These are phyloP conservation scores for Calonectria pseudoturangicola DNA, from an alignment of 2,329 filamentous ascomycete species.

Conservation along the genomic window DNA sequence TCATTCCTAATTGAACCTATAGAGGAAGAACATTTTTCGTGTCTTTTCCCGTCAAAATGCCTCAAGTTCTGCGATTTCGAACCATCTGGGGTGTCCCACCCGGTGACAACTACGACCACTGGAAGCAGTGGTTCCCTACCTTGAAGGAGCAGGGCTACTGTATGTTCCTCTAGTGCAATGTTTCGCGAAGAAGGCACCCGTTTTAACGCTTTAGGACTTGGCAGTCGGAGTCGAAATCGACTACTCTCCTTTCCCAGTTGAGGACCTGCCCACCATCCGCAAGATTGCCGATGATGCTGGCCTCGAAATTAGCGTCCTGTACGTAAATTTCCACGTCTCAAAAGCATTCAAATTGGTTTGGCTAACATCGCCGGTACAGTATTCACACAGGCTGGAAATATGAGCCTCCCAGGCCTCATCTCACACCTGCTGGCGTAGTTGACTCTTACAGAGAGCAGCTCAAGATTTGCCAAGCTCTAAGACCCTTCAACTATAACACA, in stretches of 20 bases:
- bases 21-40: background rate
- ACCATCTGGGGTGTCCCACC: conserved; percentile 39
- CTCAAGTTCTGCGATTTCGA: conserved; percentile 39
- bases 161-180: background rate
- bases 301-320: conserved; percentile 36
- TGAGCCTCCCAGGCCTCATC: conserved; percentile 17
- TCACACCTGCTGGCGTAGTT: conserved; percentile 28
- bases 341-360: background rate
- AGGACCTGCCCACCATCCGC: conserved; percentile 17
- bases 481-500: conserved; percentile 35
- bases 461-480: conserved; percentile 28
- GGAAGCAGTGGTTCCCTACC: conserved; percentile 39
- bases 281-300: conserved; percentile 28
- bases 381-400: conserved; percentile 36
- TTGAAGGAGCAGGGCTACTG: conserved; percentile 43
- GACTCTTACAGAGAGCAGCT: conserved; percentile 34
- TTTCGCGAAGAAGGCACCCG: background rate
- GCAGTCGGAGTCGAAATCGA: conserved; percentile 38
- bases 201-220: background rate
- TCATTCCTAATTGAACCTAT: conserved; percentile 4
- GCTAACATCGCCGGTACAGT: background rate
- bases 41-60: background rate
- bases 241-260: conserved; percentile 10
- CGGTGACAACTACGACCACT: conserved; percentile 38
- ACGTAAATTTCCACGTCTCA: background rate